Percentiles rank a stretch among this genome's conserved stretches.
phyloP scores from a whole-genome alignment of 176 grass and related monocot genomes.

The Pontederia paniculata region DNA sequence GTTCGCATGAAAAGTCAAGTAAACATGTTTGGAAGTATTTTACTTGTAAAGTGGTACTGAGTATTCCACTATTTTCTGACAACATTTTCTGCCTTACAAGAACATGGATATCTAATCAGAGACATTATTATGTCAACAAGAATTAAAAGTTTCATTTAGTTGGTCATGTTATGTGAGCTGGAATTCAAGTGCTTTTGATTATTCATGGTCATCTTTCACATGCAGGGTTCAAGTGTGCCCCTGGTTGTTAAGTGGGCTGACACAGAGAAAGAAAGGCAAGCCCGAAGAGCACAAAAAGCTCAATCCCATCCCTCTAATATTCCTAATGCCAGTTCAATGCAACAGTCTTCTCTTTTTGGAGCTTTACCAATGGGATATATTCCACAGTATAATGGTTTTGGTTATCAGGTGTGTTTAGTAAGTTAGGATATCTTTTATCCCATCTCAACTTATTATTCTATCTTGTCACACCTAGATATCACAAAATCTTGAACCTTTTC shows the following conservation, averaged over 20 bases:
- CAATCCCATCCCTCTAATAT: slow-evolving; percentile 57
- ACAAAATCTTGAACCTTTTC: too few species aligned
- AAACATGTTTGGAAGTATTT: too few species aligned
- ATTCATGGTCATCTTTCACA: background rate
- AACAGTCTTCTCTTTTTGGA: slow-evolving; percentile 79
- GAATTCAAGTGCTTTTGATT: background rate
- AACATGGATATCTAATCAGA: too few species aligned
- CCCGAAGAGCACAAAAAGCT: slow-evolving; percentile 83
- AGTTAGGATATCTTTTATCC: background rate
- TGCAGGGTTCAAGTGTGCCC: slow-evolving; percentile 86
- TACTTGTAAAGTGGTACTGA: too few species aligned
- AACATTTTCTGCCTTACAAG: too few species aligned
- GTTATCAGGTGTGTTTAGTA: slow-evolving; percentile 62
- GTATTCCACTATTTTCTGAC: too few species aligned
- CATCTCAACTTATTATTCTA: background rate
- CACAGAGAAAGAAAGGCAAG: slow-evolving; percentile 98
- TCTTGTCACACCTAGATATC: too few species aligned
- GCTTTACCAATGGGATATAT: slow-evolving; percentile 88
- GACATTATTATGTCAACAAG: too few species aligned
- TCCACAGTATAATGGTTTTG: slow-evolving; percentile 85
- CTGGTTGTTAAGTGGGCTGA: slow-evolving; percentile 99
- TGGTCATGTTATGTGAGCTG: background rate
- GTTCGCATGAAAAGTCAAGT: too few species aligned
- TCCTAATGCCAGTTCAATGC: slow-evolving; percentile 45
- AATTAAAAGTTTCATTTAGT: too few species aligned